These are phyloP conservation scores for Nicotiana sylvestris DNA, from an alignment of 257 asterid species.

Conservation along the genomic window DNA sequence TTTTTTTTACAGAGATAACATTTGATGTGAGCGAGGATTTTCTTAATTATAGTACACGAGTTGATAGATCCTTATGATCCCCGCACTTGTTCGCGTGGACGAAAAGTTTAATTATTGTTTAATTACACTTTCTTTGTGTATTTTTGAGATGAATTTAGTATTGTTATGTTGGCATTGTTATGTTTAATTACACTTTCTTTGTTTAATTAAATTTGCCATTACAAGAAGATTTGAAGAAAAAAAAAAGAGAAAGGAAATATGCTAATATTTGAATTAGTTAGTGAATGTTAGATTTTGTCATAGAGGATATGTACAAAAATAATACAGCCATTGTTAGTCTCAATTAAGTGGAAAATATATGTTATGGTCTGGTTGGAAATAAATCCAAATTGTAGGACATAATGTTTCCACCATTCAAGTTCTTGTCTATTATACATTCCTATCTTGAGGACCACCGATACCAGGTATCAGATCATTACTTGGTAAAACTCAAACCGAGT, in stretches of 20 bases:
- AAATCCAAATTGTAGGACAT: neutral
- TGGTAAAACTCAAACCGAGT: neutral
- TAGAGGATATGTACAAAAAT: neutral
- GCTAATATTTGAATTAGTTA: neutral
- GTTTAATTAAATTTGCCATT: neutral
- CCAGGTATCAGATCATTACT: neutral
- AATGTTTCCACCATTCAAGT: neutral
- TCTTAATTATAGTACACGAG: no score
- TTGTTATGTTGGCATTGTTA: no score
- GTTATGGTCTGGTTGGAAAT: neutral
- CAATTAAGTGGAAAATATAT: neutral
- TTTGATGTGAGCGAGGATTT: no score
- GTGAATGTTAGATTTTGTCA: neutral
- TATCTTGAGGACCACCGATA: neutral
- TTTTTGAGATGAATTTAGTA: no score
- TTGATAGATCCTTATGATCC: no score
- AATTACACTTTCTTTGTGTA: no score
- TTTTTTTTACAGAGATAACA: no score
- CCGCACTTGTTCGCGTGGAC: no score
- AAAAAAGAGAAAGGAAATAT: neutral
- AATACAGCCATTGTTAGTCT: neutral
- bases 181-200: no score
- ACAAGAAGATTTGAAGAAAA: neutral
- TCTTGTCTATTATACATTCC: neutral
- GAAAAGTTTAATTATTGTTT: no score